Base-by-base conservation (phyloP, 371 early-diverging fungal species). In the Haplosporangium sp. region DNA sequence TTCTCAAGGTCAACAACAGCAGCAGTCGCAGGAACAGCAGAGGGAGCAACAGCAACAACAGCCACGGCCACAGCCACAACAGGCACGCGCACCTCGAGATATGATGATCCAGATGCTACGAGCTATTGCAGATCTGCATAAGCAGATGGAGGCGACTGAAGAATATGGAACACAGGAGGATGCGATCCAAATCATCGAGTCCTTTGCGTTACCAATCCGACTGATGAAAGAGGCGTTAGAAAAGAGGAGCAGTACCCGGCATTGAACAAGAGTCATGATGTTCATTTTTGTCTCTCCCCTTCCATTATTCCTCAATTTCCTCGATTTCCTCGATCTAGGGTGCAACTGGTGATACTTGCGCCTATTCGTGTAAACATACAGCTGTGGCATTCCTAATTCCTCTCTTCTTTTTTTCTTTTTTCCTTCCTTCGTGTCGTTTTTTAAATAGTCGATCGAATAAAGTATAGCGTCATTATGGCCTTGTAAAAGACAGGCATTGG, bases 221-320 rank as follows among this genome's bases (percentile, higher is more conserved):
- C 23, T 79, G 51, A 72, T 79, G 73, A 79, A 79, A 45, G 80
- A 79, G 51, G 80, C 80, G 2, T 23, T 79, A 37, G 80, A 79
- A 52, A 53, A 73, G 41, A 59, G 68, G 38, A 62, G 53, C 20
- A 21, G 61, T 36, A 52, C 61, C 21, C 60, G 52, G 42, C 59
- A 47, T 40, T 71, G 42, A 62, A 38, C 16, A 21, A 54, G 40
- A 18, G 14, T 29, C 36, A 38, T 18, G 52, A 51, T n/a, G n/a
- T n/a, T n/a, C n/a, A n/a, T n/a, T 45, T 53, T 38, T 38, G 48
- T 42, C 23, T 36, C 41, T 38, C 51, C 20, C 11, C 16, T 14
- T 56, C 53, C 14, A 38, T 47, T 56, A 13, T 37, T 46, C n/a
- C 8, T 55, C 46, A 38, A 18, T 48, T 36, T 18, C n/a, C n/a